These are phyloP conservation scores for Flaveria ramosissima DNA, from an alignment of 129 eudicot species.

Conservation along the genomic window DNA sequence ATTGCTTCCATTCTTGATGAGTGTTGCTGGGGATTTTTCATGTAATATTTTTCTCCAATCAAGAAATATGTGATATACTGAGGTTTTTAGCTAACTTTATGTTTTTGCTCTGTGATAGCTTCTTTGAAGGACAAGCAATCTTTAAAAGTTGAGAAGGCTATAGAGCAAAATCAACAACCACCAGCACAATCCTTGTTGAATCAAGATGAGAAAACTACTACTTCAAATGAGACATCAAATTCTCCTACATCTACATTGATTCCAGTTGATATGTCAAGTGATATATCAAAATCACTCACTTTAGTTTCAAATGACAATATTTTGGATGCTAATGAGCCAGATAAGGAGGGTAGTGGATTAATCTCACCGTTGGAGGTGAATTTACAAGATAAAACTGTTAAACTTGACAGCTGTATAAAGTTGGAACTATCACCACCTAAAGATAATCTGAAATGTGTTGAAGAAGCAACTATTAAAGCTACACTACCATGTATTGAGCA, in stretches of 20 bases:
- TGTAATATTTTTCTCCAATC: conserved; percentile 30
- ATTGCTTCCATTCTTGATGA: conserved; percentile 65
- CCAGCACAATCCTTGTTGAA: conserved; percentile 11
- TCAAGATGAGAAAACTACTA: conserved; percentile 22
- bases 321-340: conserved; percentile 19
- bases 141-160: conserved; percentile 30
- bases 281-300: conserved; percentile 5
- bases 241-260: conserved; percentile 35
- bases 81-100: conserved; percentile 2
- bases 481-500: conserved; percentile 19
- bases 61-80: not conserved
- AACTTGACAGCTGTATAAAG: conserved; percentile 18
- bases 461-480: conserved; percentile 28
- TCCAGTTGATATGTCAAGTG: conserved; percentile 28
- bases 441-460: conserved; percentile 12
- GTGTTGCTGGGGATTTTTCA: conserved; percentile 42
- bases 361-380: conserved; percentile 28
- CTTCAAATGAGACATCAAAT: conserved; percentile 28
- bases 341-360: conserved; percentile 13
- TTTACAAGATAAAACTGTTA: conserved; percentile 22
- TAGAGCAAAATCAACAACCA: conserved; percentile 36
- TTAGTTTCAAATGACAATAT: conserved; percentile 19
- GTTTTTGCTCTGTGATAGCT: conserved; percentile 37
- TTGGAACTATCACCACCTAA: conserved; percentile 30
- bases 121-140: conserved; percentile 16